Evolutionary conservation across 257 asterid genomes (phyloP).

Genomic region (Primulina eburnea): DNA sequence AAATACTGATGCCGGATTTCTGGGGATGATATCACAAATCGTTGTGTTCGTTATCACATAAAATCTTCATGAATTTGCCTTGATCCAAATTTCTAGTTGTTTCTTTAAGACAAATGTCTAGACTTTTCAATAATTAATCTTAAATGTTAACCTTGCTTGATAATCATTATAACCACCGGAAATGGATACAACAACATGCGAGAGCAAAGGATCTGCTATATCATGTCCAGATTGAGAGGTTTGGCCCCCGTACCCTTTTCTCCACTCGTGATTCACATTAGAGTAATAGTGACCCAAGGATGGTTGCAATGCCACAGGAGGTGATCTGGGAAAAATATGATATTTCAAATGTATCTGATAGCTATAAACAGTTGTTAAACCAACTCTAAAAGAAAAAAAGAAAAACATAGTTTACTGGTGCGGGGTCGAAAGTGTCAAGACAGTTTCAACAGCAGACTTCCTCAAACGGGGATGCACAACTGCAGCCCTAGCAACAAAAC

Average conservation of each 20-base stretch:
- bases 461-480: constrained; percentile 81
- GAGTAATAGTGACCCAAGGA: constrained; percentile 84
- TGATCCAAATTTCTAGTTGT: constrained; percentile 19
- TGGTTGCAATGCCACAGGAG: constrained; percentile 91
- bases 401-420: constrained; percentile 64
- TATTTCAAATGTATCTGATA: constrained; percentile 14
- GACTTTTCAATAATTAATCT: not conserved
- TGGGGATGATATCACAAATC: constrained; percentile 3
- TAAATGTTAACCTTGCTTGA: constrained; percentile 54
- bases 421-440: constrained; percentile 89
- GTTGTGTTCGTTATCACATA: constrained; percentile 6
- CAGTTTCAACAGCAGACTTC: constrained; percentile 84
- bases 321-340: constrained; percentile 55
- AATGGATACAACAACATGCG: constrained; percentile 75
- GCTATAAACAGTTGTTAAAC: constrained; percentile 23
- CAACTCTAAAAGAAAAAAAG: constrained; percentile 15
- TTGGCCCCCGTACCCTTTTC: constrained; percentile 68
- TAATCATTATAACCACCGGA: constrained; percentile 97
- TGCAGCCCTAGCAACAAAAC: constrained; percentile 98
- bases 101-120: constrained; percentile 15
- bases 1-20: constrained; percentile 14
- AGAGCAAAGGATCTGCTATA: constrained; percentile 60
- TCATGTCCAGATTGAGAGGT: constrained; percentile 59
- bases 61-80: constrained; percentile 9
- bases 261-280: constrained; percentile 79